Percentiles rank a stretch among this genome's conserved stretches.
These are phyloP conservation scores for Parachaetomium inaequale DNA, from an alignment of 495 filamentous ascomycete genomes.

Conservation along the genomic window DNA sequence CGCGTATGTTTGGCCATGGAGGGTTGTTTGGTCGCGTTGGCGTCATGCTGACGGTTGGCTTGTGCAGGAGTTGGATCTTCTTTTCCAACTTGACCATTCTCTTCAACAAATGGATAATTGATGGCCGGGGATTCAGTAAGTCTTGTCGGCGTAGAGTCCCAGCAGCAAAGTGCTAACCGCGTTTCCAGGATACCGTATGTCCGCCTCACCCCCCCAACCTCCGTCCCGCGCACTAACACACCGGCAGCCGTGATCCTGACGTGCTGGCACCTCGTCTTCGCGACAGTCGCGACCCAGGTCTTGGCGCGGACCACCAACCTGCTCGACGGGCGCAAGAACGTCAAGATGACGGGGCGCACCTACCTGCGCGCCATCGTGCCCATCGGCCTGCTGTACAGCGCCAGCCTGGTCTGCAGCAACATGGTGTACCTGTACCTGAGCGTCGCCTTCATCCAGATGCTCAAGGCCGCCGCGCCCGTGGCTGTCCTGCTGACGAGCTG, in stretches of 20 bases:
- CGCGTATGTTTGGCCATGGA: constrained; percentile 13
- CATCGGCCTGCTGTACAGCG: constrained; percentile 69
- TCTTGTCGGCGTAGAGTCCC: constrained; percentile 17
- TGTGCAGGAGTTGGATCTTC: constrained; percentile 73
- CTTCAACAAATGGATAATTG: constrained; percentile 92
- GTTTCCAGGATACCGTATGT: constrained; percentile 33
- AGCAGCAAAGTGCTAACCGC: constrained; percentile 16
- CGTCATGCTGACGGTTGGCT: background rate
- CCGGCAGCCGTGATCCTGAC: constrained; percentile 56
- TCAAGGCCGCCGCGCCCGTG: constrained; percentile 71
- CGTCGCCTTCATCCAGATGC: constrained; percentile 79
- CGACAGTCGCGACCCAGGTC: constrained; percentile 68
- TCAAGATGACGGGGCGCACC: constrained; percentile 64
- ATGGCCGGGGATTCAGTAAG: constrained; percentile 75
- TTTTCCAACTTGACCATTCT: constrained; percentile 85
- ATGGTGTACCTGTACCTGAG: constrained; percentile 70
- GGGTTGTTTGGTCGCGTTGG: background rate
- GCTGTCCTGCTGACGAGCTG: constrained; percentile 64
- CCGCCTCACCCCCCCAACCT: background rate
- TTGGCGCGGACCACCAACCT: constrained; percentile 63
- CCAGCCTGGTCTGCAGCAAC: constrained; percentile 70
- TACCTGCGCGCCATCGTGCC: constrained; percentile 71
- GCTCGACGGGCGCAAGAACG: constrained; percentile 63
- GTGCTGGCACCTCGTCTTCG: constrained; percentile 74
- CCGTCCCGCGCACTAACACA: constrained; percentile 6